A percentile compares a stretch with the other conserved stretches of the same genome.
These are phyloP conservation scores for Herpotrichia juniperi DNA, from an alignment of 2,329 filamentous ascomycete species.

Conservation along the genomic window DNA sequence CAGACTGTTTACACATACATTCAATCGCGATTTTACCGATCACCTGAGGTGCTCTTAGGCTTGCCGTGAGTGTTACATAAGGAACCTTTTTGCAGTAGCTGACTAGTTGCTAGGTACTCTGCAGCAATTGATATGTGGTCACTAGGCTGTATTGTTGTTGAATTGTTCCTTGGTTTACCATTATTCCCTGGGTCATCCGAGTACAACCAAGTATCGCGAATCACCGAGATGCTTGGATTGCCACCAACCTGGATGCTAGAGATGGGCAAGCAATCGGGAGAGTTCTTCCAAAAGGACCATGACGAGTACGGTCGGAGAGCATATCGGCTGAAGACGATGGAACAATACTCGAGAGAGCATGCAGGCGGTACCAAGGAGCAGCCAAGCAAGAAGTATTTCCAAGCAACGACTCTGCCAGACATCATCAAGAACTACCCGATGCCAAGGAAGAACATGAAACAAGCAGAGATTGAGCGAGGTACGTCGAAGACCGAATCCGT, in stretches of 20 bases:
- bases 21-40: constrained; percentile 96
- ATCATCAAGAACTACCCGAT: constrained; percentile 98
- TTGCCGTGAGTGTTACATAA: constrained; percentile 64
- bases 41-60: constrained; percentile 92
- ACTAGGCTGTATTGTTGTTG: constrained; percentile 95
- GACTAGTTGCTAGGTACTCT: constrained; percentile 68
- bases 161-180: constrained; percentile 92
- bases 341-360: constrained; percentile 95
- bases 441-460: constrained; percentile 99
- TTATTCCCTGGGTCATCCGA: constrained; percentile 97
- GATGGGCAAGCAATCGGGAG: constrained; percentile 95
- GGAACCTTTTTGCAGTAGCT: constrained; percentile 1
- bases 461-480: constrained; percentile 95
- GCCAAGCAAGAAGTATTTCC: constrained; percentile 99
- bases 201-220: constrained; percentile 97
- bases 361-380: constrained; percentile 83
- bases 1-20: constrained; percentile 99
- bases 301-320: constrained; percentile 93
- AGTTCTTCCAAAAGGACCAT: constrained; percentile 92
- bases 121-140: constrained; percentile 99
- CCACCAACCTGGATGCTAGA: constrained; percentile 99
- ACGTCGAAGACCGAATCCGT: constrained; percentile 36
- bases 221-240: constrained; percentile 96
- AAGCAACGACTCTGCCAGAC: constrained; percentile 89
- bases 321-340: constrained; percentile 94